Percentiles rank a stretch among this genome's conserved stretches.
These are phyloP conservation scores for Limonium bicolor DNA, from an alignment of 148 eudicot genomes.

Conservation along the genomic window DNA sequence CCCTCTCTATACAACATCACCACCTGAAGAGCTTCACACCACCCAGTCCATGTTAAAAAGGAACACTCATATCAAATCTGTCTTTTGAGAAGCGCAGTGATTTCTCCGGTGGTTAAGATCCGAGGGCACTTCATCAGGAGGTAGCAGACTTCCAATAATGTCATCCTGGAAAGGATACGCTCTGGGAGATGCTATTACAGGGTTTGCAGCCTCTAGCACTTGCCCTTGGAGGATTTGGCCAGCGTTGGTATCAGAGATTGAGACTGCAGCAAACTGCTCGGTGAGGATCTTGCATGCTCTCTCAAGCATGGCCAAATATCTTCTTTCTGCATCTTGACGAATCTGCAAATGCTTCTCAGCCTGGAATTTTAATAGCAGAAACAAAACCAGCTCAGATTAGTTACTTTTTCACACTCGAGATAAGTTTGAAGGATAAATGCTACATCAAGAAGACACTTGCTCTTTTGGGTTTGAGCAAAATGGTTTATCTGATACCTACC, in stretches of 20 bases:
- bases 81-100: no score
- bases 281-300: constrained; percentile 69
- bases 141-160: not conserved
- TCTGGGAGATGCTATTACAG: constrained; percentile 2
- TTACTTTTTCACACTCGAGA: not conserved
- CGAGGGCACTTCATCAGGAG: not conserved
- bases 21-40: no score
- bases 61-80: no score
- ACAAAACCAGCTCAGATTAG: not conserved
- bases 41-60: no score
- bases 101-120: not conserved
- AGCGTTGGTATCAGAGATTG: constrained; percentile 17
- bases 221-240: constrained; percentile 19
- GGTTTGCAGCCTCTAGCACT: constrained; percentile 9
- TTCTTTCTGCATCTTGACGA: constrained; percentile 54
- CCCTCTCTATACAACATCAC: no score
- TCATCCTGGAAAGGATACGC: not conserved
- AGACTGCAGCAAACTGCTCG: constrained; percentile 45
- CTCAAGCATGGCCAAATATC: constrained; percentile 69
- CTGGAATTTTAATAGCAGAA: constrained; percentile 14
- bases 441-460: not conserved
- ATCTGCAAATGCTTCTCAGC: constrained; percentile 75
- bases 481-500: constrained; percentile 24
- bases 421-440: not conserved
- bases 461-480: no score